These are phyloP conservation scores for Myxozyma neglecta DNA, from an alignment of 805 yeast genomes.

Conservation along the genomic window DNA sequence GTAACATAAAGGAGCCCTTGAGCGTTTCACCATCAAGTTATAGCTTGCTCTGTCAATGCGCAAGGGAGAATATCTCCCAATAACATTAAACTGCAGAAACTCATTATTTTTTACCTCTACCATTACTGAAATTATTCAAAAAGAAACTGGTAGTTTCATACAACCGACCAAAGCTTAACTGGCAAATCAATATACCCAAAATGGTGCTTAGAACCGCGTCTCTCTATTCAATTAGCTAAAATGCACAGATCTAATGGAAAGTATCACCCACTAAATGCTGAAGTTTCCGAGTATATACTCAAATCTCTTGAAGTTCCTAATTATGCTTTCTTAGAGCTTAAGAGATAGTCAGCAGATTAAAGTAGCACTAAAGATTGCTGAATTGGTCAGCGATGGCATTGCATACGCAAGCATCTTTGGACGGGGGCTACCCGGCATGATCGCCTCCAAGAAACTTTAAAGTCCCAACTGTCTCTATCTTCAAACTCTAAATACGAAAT, in stretches of 20 bases:
- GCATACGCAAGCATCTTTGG: slow-evolving; percentile 8
- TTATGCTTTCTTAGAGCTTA: background rate
- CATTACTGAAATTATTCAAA: background rate
- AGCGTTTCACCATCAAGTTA: slow-evolving; percentile 6
- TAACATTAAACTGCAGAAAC: background rate
- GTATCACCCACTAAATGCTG: too few relatives aligned
- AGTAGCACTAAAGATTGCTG: background rate
- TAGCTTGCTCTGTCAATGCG: slow-evolving; percentile 2
- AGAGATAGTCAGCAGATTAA: background rate
- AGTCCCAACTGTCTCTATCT: slow-evolving; percentile 7
- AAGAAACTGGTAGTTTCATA: too few relatives aligned
- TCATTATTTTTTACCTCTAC: background rate
- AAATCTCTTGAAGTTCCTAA: too few relatives aligned
- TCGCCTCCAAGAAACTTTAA: background rate
- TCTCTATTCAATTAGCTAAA: too few relatives aligned
- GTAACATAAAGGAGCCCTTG: slow-evolving; percentile 21
- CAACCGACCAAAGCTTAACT: too few relatives aligned
- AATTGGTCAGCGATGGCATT: background rate
- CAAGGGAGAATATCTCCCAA: slow-evolving; percentile 3
- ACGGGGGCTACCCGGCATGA: background rate
- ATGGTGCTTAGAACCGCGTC: too few relatives aligned
- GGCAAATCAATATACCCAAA: too few relatives aligned
- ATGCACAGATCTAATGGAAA: too few relatives aligned
- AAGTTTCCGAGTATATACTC: too few relatives aligned
- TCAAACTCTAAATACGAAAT: background rate